These are phyloP conservation scores for Puccinia horiana DNA, from an alignment of 1,284 basidiomycete genomes.

Conservation along the genomic window DNA sequence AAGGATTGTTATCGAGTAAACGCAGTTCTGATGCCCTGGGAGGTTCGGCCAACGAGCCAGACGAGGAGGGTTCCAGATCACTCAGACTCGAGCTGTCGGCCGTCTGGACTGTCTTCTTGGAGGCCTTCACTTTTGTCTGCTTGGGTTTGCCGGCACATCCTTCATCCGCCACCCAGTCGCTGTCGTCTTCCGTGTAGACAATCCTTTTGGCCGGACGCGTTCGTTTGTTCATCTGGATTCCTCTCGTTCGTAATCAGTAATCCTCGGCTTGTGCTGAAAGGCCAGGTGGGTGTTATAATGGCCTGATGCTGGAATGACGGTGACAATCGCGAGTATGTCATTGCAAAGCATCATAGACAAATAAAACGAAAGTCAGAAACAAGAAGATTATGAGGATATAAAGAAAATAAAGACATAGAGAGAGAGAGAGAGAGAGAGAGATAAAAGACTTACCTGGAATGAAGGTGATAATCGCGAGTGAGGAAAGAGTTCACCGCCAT, in stretches of 20 bases:
- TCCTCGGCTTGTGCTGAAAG: no score
- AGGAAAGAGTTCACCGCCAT: no score
- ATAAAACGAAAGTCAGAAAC: no score
- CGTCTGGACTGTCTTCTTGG: not conserved
- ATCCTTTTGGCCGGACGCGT: not conserved
- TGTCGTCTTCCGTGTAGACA: not conserved
- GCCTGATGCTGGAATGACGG: no score
- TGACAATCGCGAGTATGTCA: no score
- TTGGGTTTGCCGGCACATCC: not conserved
- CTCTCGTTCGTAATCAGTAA: not conserved
- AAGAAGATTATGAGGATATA: no score
- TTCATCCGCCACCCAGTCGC: not conserved
- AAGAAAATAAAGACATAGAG: no score
- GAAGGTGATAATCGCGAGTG: no score
- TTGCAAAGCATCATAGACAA: no score
- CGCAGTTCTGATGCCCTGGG: not conserved
- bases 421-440: no score
- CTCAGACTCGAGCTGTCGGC: slow-evolving; percentile 18
- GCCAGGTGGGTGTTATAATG: no score
- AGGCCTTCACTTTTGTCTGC: not conserved
- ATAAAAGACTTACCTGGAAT: no score
- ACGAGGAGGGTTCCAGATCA: not conserved
- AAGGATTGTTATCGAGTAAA: not conserved
- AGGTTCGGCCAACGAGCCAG: not conserved
- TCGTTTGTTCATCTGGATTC: not conserved